phyloP scores from a whole-genome alignment of 495 filamentous ascomycete species.

The Neurospora hispaniola region DNA sequence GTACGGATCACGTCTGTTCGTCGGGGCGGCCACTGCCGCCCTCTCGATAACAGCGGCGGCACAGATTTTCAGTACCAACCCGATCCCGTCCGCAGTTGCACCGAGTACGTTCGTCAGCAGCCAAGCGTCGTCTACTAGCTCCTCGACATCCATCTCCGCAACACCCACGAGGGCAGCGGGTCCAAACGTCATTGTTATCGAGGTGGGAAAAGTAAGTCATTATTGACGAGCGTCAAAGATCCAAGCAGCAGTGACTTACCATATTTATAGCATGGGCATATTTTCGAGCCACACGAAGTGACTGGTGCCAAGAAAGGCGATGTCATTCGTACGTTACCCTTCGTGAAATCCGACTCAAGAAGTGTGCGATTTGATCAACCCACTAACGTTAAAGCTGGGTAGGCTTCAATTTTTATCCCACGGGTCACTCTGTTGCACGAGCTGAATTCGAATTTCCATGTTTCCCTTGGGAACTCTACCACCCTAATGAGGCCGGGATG shows the following conservation, averaged over 20 bases:
- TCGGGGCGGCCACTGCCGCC: conserved; percentile 4
- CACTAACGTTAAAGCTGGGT: background rate
- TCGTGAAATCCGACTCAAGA: background rate
- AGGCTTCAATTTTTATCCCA: background rate
- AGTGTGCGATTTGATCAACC: background rate
- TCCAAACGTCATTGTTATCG: conserved; percentile 15
- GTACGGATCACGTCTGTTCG: conserved; percentile 2
- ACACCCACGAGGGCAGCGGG: conserved; percentile 2
- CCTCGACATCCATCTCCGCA: conserved; percentile 3
- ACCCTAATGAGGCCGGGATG: background rate
- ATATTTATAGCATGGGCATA: background rate
- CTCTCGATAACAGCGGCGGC: background rate
- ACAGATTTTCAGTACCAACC: no score
- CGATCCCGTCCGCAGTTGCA: no score
- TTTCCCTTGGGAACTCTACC: background rate
- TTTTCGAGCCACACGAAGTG: background rate
- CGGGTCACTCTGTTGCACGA: background rate
- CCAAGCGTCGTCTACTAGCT: background rate
- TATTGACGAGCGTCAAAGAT: background rate
- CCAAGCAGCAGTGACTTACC: background rate
- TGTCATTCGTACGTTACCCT: background rate
- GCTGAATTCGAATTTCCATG: background rate
- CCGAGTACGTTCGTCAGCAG: no score
- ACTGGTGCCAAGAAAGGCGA: background rate
- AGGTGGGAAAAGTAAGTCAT: conserved; percentile 23